Percentiles rank a stretch among this genome's conserved stretches.
phyloP scores from a whole-genome alignment of 495 filamentous ascomycete genomes.

The Cladorrhinum samala region DNA sequence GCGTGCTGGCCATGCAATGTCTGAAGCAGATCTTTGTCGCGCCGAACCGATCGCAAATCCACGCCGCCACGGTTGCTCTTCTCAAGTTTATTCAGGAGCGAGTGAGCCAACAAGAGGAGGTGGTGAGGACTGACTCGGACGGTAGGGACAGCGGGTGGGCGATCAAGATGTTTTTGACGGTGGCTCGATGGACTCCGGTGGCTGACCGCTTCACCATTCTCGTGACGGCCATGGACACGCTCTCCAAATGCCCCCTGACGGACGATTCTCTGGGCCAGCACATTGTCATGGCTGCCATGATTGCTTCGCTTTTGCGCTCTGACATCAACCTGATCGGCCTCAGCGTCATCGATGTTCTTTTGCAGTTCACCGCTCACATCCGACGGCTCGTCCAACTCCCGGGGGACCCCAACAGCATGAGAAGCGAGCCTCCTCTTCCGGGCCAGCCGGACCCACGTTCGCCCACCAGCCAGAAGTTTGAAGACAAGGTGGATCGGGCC shows the following conservation, averaged over 20 bases:
- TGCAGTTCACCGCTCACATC: conserved; percentile 75
- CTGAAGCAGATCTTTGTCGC: conserved; percentile 72
- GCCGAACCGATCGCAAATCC: conserved; percentile 70
- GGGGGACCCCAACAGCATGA: conserved; percentile 39
- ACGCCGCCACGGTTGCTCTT: conserved; percentile 61
- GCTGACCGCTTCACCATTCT: conserved; percentile 86
- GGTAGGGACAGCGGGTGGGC: conserved; percentile 60
- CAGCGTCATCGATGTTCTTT: conserved; percentile 84
- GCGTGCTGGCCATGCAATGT: conserved; percentile 72
- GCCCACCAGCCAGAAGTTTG: conserved; percentile 18
- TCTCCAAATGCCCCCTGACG: conserved; percentile 56
- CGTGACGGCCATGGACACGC: conserved; percentile 67
- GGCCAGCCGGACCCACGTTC: conserved; percentile 24
- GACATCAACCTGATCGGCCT: conserved; percentile 88
- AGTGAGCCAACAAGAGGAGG: conserved; percentile 43
- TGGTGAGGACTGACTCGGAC: conserved; percentile 27
- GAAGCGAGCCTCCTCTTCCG: conserved; percentile 21
- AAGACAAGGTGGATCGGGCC: conserved; percentile 20
- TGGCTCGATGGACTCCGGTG: conserved; percentile 79
- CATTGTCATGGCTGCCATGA: conserved; percentile 63
- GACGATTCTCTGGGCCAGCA: conserved; percentile 64
- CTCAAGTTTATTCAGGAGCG: conserved; percentile 64
- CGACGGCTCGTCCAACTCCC: conserved; percentile 63
- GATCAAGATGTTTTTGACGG: conserved; percentile 67
- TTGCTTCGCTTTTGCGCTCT: conserved; percentile 75